Evolutionary conservation across 768 basidiomycete species (phyloP), one percentile per base, ranked within the genome.

Genomic region (Artomyces pyxidatus): DNA sequence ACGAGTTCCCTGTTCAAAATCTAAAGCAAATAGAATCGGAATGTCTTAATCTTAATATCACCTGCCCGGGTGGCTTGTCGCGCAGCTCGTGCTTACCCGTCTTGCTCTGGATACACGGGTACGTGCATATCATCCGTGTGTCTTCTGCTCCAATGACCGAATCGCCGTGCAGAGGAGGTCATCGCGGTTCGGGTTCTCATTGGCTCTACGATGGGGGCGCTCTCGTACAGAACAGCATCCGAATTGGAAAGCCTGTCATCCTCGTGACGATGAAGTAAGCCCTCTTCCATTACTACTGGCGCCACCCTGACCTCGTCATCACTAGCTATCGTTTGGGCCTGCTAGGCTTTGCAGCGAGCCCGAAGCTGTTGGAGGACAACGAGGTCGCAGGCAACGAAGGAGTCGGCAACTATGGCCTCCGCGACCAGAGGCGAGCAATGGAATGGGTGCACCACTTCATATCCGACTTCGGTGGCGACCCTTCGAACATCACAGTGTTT

Each of bases 31-130:
- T 85, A 61, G 87, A 89, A 63, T 85, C 88, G 30, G 82, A 85
- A 45, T 89, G 87, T 63, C 69, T 88, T 21, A 89, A 88, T 60
- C 63, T 89, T 51, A 88, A 86, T 64, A 84, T 89, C 45, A 86
- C 85, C n/a, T 76, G 77, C 48, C 87, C 87, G 9, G 78, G 74
- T 22, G 77, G 75, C 16, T 68, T 80, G 17, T 69, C 64, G 3
- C 57, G 73, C 3, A 67, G 68, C 40, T 81, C 83, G 35, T 72
- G 69, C 37, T 53, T 83, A 14, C 87, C 87, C 6, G 85, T 89
- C 55, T 87, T 89, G 86, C 63, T 88, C 39, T 89, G 86, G 87
- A 70, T 89, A n/a, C 87, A 89, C 66, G 87, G 87, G 86, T 88
- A 57, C 38, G 79, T 69, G 26, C 25, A 21, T 42, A 37, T 37